Percentiles rank a stretch among this genome's conserved stretches.
These are phyloP conservation scores for Fusarium tuaranense DNA, from an alignment of 2,329 filamentous ascomycete species.

Conservation along the genomic window DNA sequence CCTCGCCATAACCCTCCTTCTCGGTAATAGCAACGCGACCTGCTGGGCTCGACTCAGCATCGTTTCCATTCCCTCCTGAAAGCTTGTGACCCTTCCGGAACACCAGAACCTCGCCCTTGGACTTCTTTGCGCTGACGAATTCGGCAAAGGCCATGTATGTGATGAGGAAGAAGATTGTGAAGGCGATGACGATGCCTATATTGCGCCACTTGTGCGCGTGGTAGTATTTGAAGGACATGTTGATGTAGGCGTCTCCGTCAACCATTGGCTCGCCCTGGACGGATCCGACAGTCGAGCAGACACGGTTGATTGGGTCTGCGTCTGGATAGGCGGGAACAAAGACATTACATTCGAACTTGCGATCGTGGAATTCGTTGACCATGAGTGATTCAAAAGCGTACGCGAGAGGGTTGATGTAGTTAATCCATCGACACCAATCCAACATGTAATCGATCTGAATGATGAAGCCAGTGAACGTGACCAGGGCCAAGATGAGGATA, in stretches of 20 bases:
- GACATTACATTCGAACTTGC: conserved; percentile 45
- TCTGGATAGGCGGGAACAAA: conserved; percentile 45
- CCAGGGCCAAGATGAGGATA: conserved; percentile 47
- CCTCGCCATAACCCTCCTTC: conserved; percentile 25
- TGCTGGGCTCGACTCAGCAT: conserved; percentile 25
- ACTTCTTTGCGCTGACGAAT: conserved; percentile 60
- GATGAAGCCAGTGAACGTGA: conserved; percentile 61
- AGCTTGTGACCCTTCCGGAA: conserved; percentile 60
- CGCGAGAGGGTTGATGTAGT: conserved; percentile 71
- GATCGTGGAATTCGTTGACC: conserved; percentile 71
- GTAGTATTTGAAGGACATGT: conserved; percentile 56
- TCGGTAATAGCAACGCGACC: conserved; percentile 13
- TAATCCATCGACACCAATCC: conserved; percentile 75
- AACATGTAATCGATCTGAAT: conserved; percentile 61
- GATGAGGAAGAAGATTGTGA: conserved; percentile 59
- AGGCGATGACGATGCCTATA: conserved; percentile 65
- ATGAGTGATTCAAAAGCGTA: conserved; percentile 75
- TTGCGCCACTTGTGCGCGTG: conserved; percentile 66
- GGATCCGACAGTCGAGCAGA: conserved; percentile 62
- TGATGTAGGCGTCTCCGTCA: conserved; percentile 60
- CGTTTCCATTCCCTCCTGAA: neutral
- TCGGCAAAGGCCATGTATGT: conserved; percentile 64
- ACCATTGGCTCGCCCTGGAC: conserved; percentile 57
- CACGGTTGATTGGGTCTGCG: conserved; percentile 44
- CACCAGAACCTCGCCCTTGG: conserved; percentile 71